Conservation (phyloP, 176 grass and related monocot genomes). For the Saccharum spontaneum region DNA sequence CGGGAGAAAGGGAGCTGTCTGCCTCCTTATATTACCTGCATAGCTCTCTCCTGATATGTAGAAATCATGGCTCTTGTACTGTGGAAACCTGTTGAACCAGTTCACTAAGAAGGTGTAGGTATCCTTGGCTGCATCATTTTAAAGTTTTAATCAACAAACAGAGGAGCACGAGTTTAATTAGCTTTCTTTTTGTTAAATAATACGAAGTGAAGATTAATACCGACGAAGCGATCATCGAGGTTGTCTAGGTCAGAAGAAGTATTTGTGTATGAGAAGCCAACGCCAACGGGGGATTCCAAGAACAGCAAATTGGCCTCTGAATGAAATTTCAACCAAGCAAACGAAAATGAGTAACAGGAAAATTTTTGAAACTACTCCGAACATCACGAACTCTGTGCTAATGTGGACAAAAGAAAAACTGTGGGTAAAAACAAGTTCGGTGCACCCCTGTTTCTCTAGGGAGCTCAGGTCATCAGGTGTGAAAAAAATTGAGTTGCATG, state of each 20-base stretch:
- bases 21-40: conserved; percentile 32
- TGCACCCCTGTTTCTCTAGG: neutral
- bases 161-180: neutral
- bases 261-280: conserved; percentile 53
- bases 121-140: conserved; percentile 30
- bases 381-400: neutral
- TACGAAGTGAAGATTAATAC: conserved; percentile 10
- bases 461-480: neutral
- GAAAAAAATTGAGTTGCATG: neutral
- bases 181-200: neutral
- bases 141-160: conserved; percentile 7
- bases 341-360: neutral
- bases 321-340: conserved; percentile 10
- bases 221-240: conserved; percentile 29
- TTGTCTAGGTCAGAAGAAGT: conserved; percentile 40
- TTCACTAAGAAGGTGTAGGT: conserved; percentile 43
- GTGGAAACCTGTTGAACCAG: conserved; percentile 52
- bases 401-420: neutral
- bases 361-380: neutral
- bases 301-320: conserved; percentile 41
- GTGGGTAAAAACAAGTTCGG: neutral
- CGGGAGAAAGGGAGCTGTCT: conserved; percentile 36
- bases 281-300: conserved; percentile 50
- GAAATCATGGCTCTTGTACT: conserved; percentile 43
- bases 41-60: conserved; percentile 58